phyloP scores from a whole-genome alignment of 2,329 filamentous ascomycete genomes.

The Epichloe brachyelytri region DNA sequence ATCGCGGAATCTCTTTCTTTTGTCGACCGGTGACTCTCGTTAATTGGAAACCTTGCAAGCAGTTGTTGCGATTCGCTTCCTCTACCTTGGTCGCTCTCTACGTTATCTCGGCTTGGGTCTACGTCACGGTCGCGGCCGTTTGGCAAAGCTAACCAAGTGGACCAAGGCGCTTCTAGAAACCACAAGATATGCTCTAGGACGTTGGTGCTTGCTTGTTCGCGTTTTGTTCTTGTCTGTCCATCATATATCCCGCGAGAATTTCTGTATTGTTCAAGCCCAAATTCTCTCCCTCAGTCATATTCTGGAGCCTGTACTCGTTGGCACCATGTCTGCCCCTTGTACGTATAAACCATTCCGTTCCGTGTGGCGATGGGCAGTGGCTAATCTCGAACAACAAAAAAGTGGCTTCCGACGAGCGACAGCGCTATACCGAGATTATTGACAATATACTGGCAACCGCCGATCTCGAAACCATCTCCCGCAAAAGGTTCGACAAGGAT shows the following conservation, averaged over 20 bases:
- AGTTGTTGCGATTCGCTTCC: background rate
- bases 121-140: background rate
- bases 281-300: background rate
- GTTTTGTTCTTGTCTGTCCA: background rate
- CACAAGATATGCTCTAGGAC: constrained; percentile 9
- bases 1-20: background rate
- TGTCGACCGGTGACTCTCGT: background rate
- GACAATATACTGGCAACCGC: constrained; percentile 44
- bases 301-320: background rate
- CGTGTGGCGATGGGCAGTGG: background rate
- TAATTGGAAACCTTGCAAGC: background rate
- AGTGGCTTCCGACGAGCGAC: constrained; percentile 39
- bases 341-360: constrained; percentile 3
- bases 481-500: constrained; percentile 48
- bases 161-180: background rate
- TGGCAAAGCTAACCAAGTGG: background rate
- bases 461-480: constrained; percentile 49
- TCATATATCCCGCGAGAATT: background rate
- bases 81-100: background rate
- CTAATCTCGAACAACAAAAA: background rate
- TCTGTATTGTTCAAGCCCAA: background rate
- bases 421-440: constrained; percentile 44
- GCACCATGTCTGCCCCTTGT: constrained; percentile 14
- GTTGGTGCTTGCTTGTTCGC: background rate
- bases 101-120: background rate